Evolutionary conservation across 331 rosid species (phyloP).

Genomic region (Acacia concinna): DNA sequence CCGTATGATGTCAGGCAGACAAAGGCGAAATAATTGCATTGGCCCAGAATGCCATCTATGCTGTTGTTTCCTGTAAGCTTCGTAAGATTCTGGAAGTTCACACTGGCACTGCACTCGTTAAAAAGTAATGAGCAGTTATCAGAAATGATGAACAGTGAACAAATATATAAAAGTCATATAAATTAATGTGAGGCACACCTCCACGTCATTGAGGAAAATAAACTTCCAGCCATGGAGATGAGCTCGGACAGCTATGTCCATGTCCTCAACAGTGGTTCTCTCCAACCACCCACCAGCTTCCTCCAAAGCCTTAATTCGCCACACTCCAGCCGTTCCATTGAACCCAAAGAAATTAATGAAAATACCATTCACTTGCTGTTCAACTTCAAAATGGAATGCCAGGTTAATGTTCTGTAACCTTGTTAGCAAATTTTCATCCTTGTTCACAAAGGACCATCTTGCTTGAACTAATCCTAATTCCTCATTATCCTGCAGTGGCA

Average conservation of each 20-base stretch:
- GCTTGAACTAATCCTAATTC: constrained; percentile 90
- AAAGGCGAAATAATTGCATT: constrained; percentile 87
- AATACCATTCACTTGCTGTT: constrained; percentile 86
- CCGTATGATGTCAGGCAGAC: constrained; percentile 63
- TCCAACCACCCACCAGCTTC: constrained; percentile 96
- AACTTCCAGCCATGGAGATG: constrained; percentile 97
- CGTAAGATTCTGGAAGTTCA: constrained; percentile 89
- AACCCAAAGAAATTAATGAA: constrained; percentile 87
- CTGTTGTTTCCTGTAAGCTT: constrained; percentile 89
- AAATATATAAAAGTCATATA: background rate
- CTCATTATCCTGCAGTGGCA: constrained; percentile 57
- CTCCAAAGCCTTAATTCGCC: constrained; percentile 88
- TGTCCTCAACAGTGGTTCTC: constrained; percentile 93
- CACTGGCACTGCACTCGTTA: constrained; percentile 71
- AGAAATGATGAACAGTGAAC: background rate
- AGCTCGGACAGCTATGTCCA: constrained; percentile 94
- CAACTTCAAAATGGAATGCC: constrained; percentile 91
- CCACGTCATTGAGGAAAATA: constrained; percentile 87
- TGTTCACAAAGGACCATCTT: constrained; percentile 94
- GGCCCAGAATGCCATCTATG: constrained; percentile 97
- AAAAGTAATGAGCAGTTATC: constrained; percentile 22
- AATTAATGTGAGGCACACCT: constrained; percentile 46
- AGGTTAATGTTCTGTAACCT: constrained; percentile 85
- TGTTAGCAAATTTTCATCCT: constrained; percentile 81
- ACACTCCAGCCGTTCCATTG: constrained; percentile 94